These are phyloP conservation scores for Botrytis elliptica DNA, from an alignment of 2,329 filamentous ascomycete species.

Conservation along the genomic window DNA sequence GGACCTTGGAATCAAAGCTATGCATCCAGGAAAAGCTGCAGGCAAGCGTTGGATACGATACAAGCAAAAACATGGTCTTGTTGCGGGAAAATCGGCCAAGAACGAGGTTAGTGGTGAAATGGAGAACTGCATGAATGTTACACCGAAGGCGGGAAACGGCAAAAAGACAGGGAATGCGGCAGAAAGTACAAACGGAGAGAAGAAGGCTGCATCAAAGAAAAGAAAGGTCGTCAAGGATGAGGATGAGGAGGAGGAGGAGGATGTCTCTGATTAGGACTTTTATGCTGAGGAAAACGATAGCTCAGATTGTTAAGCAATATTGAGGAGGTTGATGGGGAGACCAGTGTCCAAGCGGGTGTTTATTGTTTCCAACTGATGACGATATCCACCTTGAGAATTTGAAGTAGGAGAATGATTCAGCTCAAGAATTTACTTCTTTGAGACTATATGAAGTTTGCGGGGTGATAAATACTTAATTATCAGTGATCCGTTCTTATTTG, in stretches of 20 bases:
- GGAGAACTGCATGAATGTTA: not conserved
- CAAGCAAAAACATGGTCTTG: not conserved
- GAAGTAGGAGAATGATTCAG: not conserved
- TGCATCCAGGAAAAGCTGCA: not conserved
- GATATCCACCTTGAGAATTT: not conserved
- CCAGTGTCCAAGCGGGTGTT: not conserved
- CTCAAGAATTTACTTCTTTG: not conserved
- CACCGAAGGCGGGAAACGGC: not conserved
- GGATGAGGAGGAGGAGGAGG: not conserved
- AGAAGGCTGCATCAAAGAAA: not conserved
- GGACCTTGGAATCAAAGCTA: not conserved
- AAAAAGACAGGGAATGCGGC: not conserved
- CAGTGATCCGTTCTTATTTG: not conserved
- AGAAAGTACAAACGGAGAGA: not conserved
- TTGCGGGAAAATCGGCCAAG: not conserved
- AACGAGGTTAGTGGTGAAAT: not conserved
- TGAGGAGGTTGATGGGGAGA: not conserved
- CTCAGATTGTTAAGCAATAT: not conserved
- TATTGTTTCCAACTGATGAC: not conserved
- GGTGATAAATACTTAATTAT: not conserved
- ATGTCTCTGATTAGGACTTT: not conserved
- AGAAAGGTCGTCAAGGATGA: not conserved
- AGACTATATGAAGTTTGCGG: no score
- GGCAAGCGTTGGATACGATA: not conserved
- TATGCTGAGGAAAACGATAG: not conserved